Conservation (phyloP, 2,329 filamentous ascomycete species). For the Cercospora zeina region DNA sequence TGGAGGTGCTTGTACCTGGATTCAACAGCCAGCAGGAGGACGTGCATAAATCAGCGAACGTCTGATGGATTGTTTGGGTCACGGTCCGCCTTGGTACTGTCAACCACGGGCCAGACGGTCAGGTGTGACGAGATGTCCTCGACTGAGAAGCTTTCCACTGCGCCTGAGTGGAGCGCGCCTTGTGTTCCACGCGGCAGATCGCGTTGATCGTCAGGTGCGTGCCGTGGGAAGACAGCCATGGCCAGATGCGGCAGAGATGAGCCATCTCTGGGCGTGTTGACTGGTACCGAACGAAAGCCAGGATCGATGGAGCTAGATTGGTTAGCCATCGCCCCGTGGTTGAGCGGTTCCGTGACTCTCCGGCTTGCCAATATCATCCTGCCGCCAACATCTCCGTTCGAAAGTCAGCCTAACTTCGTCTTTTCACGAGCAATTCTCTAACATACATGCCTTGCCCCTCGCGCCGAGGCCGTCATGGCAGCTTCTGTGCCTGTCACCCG, state of each 20-base stretch:
- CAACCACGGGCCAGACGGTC: not conserved
- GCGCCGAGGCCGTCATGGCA: not conserved
- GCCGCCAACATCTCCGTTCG: not conserved
- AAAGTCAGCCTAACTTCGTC: too few relatives aligned
- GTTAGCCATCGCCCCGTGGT: not conserved
- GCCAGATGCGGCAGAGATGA: not conserved
- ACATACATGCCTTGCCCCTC: not conserved
- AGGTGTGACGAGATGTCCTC: not conserved
- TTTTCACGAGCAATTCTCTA: too few relatives aligned
- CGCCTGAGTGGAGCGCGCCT: not conserved
- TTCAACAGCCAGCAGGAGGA: not conserved
- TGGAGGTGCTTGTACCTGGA: constrained; percentile 1
- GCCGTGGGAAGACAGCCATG: not conserved
- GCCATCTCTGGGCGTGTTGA: not conserved
- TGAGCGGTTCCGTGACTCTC: not conserved
- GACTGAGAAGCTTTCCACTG: not conserved
- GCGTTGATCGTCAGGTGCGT: not conserved
- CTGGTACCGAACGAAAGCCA: not conserved
- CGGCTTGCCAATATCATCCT: not conserved
- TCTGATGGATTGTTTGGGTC: not conserved
- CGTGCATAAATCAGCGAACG: constrained; percentile 6
- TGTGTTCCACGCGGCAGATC: not conserved
- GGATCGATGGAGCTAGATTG: constrained; percentile 3
- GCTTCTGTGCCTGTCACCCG: not conserved
- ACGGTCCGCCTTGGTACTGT: not conserved